Base-by-base conservation (phyloP, 306 rosid genomes). In the Sindora glabra region DNA sequence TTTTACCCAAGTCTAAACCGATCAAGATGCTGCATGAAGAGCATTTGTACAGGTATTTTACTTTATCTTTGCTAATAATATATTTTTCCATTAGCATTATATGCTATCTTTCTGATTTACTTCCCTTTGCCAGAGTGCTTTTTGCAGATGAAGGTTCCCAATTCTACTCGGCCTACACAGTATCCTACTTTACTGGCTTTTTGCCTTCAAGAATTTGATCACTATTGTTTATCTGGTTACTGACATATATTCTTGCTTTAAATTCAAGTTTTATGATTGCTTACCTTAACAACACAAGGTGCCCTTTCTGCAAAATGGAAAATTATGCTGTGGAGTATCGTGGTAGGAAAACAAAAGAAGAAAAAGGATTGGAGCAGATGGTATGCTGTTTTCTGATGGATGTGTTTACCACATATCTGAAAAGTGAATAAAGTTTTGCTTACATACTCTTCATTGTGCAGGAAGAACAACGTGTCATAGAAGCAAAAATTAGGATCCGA, bases 61-160 rank as follows among this genome's bases (percentile, higher is more conserved):
- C 67, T 64, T 44, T 45, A 9, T 29, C 46, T 66, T 65, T 25
- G 11, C 27, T 24, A 30, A 48, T 55, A 40, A 34, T 55, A 16
- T 56, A 30, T 64, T 37, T 40, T 55, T 16, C 45, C 24, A 14
- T 41, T 53, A 23, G 62, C 47, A 46, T 52, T 51, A 16, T 39
- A 47, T 41, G 39, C 26, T 27, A 54, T 30, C 26, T 27, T 48
- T 30, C 72, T 82, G 73, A 80, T 62, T 65, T 37, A 19, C 44
- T 79, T 74, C 73, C 50, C 59, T 70, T 60, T 21, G 40, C 63
- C 89, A 94, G 99, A 94, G 78, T 94, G 99, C 67, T 94, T 94
- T 81, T 75, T 94, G 79, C 97, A 94, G 90, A 94, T 94, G 99
- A 94, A 86, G 83, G 99, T 94, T 69, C 99, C 99, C 44, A 94